Percentiles rank a stretch among this genome's conserved stretches.
phyloP scores from a whole-genome alignment of 2,329 filamentous ascomycete species.

The Fusarium staphyleae region DNA sequence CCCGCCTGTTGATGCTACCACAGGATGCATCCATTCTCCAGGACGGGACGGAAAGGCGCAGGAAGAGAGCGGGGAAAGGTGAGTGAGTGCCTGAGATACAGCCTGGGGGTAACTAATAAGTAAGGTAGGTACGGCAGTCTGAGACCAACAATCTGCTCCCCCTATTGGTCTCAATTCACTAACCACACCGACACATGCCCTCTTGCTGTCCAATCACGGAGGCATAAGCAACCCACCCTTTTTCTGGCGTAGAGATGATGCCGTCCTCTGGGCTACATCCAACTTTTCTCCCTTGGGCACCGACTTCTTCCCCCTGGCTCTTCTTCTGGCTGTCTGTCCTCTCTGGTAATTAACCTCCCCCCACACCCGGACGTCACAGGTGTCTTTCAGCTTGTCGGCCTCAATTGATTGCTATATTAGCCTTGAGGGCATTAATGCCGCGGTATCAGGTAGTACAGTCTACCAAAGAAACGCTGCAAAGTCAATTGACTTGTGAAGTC shows the following conservation, averaged over 20 bases:
- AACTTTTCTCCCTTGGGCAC: slow-evolving; percentile 8
- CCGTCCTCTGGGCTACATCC: slow-evolving; percentile 4
- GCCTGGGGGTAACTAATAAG: too few species aligned
- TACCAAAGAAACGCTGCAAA: too few species aligned
- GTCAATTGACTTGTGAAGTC: too few species aligned
- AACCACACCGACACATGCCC: not conserved
- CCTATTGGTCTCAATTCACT: slow-evolving; percentile 14
- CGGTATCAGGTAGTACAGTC: too few species aligned
- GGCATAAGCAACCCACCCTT: slow-evolving; percentile 1
- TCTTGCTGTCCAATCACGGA: slow-evolving; percentile 11
- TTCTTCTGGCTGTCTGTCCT: not conserved
- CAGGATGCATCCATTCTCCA: slow-evolving; percentile 1
- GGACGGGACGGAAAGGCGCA: slow-evolving; percentile 1
- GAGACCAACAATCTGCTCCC: not conserved
- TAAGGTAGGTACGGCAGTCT: slow-evolving; percentile 1
- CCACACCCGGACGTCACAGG: slow-evolving; percentile 4
- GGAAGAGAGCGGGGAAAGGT: slow-evolving; percentile 37
- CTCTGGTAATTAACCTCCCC: not conserved
- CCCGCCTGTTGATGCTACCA: not conserved
- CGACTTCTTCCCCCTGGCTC: not conserved
- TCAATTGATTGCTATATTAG: too few species aligned
- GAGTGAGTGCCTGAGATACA: slow-evolving; percentile 12
- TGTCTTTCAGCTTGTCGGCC: too few species aligned
- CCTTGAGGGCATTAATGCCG: too few species aligned
- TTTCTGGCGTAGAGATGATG: slow-evolving; percentile 11